Evolutionary conservation across 2,329 filamentous ascomycete genomes (phyloP).

Genomic region (Colletotrichum tropicale): DNA sequence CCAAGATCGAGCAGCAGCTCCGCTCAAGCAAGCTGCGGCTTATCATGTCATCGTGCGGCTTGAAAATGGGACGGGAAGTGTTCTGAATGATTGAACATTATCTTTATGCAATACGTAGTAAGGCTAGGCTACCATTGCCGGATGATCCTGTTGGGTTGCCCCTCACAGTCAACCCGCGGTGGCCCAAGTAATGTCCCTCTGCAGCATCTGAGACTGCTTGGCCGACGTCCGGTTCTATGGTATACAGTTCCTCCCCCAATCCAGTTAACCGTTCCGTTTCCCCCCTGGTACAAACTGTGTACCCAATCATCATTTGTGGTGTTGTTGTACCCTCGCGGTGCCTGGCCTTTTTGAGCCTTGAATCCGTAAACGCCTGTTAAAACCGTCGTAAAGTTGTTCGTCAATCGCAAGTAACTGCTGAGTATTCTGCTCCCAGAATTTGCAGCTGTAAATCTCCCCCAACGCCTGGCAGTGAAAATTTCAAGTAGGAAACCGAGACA

Average conservation of each 20-base stretch:
- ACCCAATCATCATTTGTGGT: neutral
- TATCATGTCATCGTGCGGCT: neutral
- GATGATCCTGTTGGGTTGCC: neutral
- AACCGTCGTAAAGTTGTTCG: slow-evolving; percentile 11
- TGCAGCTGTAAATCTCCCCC: neutral
- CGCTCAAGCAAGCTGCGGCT: neutral
- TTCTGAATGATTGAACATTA: slow-evolving; percentile 17
- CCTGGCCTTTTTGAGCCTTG: neutral
- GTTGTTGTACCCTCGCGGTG: neutral
- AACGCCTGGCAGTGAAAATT: slow-evolving; percentile 4
- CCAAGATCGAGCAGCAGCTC: neutral
- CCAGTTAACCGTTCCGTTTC: neutral
- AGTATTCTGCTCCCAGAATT: slow-evolving; percentile 2
- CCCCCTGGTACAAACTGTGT: neutral
- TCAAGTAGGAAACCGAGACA: neutral
- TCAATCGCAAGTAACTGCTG: slow-evolving; percentile 1
- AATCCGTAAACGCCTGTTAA: slow-evolving; percentile 14
- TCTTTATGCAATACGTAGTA: slow-evolving; percentile 13
- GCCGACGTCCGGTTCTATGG: neutral
- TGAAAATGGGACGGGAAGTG: neutral
- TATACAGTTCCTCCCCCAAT: neutral
- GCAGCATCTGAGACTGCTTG: neutral
- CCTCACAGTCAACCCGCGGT: neutral
- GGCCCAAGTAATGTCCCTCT: neutral
- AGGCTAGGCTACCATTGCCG: neutral